Percentiles rank a stretch among this genome's conserved stretches.
Conservation (phyloP, 352 stramenopile species). For the Phytophthora kernoviae region DNA sequence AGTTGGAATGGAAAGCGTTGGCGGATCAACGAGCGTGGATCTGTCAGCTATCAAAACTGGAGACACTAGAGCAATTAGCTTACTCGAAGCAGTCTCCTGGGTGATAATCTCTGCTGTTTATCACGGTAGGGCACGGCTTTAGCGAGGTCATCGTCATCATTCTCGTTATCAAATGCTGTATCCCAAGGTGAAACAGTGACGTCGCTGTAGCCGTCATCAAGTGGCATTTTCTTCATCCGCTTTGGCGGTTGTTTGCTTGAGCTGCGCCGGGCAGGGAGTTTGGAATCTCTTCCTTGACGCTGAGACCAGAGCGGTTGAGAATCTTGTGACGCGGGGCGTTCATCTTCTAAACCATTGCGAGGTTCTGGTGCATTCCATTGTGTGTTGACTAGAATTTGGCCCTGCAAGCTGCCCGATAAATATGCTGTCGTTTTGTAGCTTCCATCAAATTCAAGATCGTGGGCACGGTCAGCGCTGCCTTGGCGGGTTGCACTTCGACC, state of each 20-base stretch:
- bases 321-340: background rate
- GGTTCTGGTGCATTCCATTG: background rate
- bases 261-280: background rate
- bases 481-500: slow-evolving; percentile 10
- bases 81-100: background rate
- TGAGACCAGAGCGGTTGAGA: slow-evolving; percentile 6
- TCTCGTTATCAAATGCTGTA: slow-evolving; percentile 23
- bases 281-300: slow-evolving; percentile 8
- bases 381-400: slow-evolving; percentile 11
- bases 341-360: background rate
- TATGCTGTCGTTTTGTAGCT: slow-evolving; percentile 33
- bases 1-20: slow-evolving; percentile 14
- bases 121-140: slow-evolving; percentile 14
- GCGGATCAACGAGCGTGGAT: background rate
- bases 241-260: background rate
- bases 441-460: slow-evolving; percentile 14
- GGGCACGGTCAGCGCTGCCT: background rate
- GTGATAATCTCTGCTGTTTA: background rate
- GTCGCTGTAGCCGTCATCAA: slow-evolving; percentile 24
- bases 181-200: slow-evolving; percentile 35
- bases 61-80: background rate
- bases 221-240: slow-evolving; percentile 6
- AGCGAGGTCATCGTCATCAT: slow-evolving; percentile 21
- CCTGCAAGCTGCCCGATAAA: slow-evolving; percentile 18
- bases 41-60: background rate